A percentile compares a stretch with the other conserved stretches of the same genome.
phyloP scores from a whole-genome alignment of 202 grass and related monocot species.

The Brachypodium distachyon region DNA sequence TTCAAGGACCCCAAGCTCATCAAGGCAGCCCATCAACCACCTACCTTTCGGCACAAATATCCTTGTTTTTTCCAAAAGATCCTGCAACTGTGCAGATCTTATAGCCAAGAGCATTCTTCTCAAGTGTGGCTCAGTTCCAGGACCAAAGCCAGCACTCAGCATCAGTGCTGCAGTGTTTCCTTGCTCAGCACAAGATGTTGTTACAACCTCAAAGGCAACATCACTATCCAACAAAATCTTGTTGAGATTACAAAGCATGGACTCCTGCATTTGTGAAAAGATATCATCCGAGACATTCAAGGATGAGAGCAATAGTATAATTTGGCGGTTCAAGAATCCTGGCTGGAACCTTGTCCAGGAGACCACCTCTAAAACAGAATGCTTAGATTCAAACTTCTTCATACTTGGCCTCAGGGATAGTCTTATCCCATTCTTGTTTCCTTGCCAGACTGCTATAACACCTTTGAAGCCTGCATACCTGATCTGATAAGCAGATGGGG shows the following conservation, averaged over 20 bases:
- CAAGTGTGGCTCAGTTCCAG: constrained; percentile 76
- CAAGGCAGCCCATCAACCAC: constrained; percentile 95
- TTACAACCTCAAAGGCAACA: constrained; percentile 68
- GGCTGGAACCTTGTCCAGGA: constrained; percentile 83
- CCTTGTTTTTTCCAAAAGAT: constrained; percentile 61
- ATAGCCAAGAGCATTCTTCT: constrained; percentile 73
- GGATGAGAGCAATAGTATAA: constrained; percentile 69
- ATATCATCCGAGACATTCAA: constrained; percentile 51
- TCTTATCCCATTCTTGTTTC: constrained; percentile 28
- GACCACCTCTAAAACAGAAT: constrained; percentile 66
- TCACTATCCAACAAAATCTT: constrained; percentile 56
- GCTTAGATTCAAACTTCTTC: constrained; percentile 72
- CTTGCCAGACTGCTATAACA: constrained; percentile 65
- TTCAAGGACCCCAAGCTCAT: constrained; percentile 74
- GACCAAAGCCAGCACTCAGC: constrained; percentile 72
- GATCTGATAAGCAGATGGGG: constrained; percentile 91
- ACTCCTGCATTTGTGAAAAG: constrained; percentile 62
- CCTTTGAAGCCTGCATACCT: constrained; percentile 85
- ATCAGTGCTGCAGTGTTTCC: constrained; percentile 68
- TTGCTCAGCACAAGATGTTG: constrained; percentile 63
- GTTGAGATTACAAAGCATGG: constrained; percentile 65
- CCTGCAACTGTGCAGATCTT: constrained; percentile 61
- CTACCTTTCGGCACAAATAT: constrained; percentile 84
- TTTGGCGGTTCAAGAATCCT: constrained; percentile 89
- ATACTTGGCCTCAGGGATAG: constrained; percentile 72